A percentile compares a stretch with the other conserved stretches of the same genome.
These are phyloP conservation scores for Xerocomus cyaneibrunnescens DNA, from an alignment of 1,284 basidiomycete species.

Conservation along the genomic window DNA sequence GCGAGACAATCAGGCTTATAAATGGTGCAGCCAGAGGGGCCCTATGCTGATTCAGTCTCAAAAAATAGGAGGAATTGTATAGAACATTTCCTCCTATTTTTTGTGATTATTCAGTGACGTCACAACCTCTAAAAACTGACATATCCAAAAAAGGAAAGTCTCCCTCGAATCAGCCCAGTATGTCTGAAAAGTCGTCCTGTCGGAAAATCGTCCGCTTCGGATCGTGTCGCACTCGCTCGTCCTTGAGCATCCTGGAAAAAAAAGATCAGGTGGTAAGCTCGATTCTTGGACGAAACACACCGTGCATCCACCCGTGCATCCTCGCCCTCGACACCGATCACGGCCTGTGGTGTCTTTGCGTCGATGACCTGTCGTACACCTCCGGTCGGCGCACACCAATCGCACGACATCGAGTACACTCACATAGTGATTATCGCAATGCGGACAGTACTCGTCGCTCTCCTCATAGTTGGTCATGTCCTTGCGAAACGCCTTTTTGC, in stretches of 20 bases:
- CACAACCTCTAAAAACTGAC: constrained; percentile 14
- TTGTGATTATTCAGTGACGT: constrained; percentile 21
- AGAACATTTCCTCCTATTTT: no score
- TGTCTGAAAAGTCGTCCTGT: constrained; percentile 33
- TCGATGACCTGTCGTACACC: constrained; percentile 75
- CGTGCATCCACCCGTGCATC: constrained; percentile 86
- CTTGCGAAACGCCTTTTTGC: constrained; percentile 95
- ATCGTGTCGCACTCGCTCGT: constrained; percentile 60
- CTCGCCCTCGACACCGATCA: constrained; percentile 86
- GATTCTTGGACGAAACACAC: constrained; percentile 39
- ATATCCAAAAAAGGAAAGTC: constrained; percentile 18
- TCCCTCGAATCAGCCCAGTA: constrained; percentile 8
- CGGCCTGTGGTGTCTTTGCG: constrained; percentile 88
- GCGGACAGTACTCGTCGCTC: constrained; percentile 96
- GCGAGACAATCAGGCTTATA: constrained; percentile 7
- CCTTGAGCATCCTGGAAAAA: constrained; percentile 61
- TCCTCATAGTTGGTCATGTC: constrained; percentile 91
- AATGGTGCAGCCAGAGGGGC: constrained; percentile 10
- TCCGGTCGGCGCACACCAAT: neutral
- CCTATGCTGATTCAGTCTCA: constrained; percentile 19
- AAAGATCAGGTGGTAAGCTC: no score
- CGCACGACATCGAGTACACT: constrained; percentile 30
- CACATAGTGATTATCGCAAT: constrained; percentile 98
- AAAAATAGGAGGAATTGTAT: constrained; percentile 22
- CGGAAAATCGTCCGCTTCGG: constrained; percentile 50